Evolutionary conservation across 2,329 filamentous ascomycete species (phyloP).

Genomic region (Ophiosphaerella korrae): DNA sequence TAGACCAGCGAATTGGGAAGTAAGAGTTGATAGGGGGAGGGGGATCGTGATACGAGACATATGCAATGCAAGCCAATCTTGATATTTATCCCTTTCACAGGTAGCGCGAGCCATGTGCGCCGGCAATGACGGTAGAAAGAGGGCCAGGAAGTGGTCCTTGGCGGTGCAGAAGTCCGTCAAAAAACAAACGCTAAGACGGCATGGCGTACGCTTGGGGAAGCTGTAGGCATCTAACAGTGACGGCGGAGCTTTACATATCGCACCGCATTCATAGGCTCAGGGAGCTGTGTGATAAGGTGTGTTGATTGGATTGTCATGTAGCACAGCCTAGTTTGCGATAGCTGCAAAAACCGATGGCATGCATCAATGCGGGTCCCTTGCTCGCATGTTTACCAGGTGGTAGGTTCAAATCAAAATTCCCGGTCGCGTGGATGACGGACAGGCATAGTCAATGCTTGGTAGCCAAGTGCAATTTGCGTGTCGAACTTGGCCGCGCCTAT

Average conservation of each 20-base stretch:
- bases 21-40: constrained; percentile 21
- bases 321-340: constrained; percentile 28
- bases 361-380: constrained; percentile 38
- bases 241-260: constrained; percentile 38
- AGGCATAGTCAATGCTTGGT: constrained; percentile 19
- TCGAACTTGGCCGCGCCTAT: constrained; percentile 6
- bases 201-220: constrained; percentile 25
- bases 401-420: constrained; percentile 28
- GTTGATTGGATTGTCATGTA: constrained; percentile 34
- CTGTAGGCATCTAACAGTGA: constrained; percentile 37
- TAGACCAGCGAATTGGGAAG: constrained; percentile 23
- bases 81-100: constrained; percentile 35
- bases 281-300: constrained; percentile 17
- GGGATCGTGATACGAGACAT: constrained; percentile 35
- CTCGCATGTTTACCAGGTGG: constrained; percentile 26
- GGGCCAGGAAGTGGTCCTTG: constrained; percentile 24
- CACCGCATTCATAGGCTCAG: constrained; percentile 35
- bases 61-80: constrained; percentile 44
- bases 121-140: constrained; percentile 29
- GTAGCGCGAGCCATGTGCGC: constrained; percentile 42
- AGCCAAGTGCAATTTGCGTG: constrained; percentile 6
- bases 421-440: constrained; percentile 15
- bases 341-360: constrained; percentile 40
- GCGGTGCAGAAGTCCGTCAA: constrained; percentile 23
- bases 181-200: constrained; percentile 22